Evolutionary conservation across 805 yeast species (phyloP).

Genomic region (Wickerhamomyces silvicola): DNA sequence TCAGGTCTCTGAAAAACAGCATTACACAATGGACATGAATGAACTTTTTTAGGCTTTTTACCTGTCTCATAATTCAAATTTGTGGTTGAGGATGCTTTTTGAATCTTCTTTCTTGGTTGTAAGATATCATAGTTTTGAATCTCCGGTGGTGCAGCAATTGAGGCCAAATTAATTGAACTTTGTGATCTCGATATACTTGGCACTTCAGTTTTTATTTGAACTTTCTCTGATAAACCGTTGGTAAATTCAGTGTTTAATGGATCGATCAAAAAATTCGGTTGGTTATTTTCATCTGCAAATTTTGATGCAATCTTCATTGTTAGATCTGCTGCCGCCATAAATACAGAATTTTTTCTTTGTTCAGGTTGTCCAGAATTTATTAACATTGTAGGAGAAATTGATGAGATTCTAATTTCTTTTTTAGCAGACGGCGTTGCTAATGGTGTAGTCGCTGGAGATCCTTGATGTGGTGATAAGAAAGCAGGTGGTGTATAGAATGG

Average conservation of each 20-base stretch:
- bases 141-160: constrained; percentile 35
- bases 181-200: constrained; percentile 31
- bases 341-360: constrained; percentile 8
- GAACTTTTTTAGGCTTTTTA: constrained; percentile 45
- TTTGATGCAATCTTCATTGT: constrained; percentile 23
- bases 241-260: constrained; percentile 5
- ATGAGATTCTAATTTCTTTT: constrained; percentile 6
- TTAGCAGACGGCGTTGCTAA: constrained; percentile 18
- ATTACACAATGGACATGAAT: constrained; percentile 59
- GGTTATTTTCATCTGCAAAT: constrained; percentile 4
- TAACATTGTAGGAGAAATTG: constrained; percentile 20
- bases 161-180: constrained; percentile 49
- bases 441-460: constrained; percentile 18
- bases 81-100: constrained; percentile 16
- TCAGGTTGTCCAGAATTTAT: constrained; percentile 9
- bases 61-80: constrained; percentile 16
- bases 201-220: not conserved
- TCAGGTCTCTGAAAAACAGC: constrained; percentile 63
- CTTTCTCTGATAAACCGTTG: not conserved
- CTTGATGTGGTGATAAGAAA: constrained; percentile 34
- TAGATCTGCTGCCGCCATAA: constrained; percentile 25
- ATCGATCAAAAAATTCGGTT: constrained; percentile 3
- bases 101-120: constrained; percentile 16
- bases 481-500: constrained; percentile 44
- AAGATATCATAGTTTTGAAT: constrained; percentile 21